These are phyloP conservation scores for Daldinia sp. DNA, from an alignment of 2,329 filamentous ascomycete genomes.

Conservation along the genomic window DNA sequence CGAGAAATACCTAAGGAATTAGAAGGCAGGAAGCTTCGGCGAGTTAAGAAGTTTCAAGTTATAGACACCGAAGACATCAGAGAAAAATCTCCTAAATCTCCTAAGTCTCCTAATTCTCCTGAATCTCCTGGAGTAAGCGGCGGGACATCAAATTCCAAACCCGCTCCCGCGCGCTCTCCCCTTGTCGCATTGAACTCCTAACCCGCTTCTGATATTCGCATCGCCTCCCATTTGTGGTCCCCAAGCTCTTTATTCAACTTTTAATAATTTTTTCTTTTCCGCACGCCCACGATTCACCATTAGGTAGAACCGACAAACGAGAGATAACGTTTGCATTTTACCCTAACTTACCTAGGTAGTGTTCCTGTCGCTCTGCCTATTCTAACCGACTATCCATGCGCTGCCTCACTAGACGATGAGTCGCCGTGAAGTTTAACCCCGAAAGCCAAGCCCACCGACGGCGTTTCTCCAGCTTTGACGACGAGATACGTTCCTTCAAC, in stretches of 20 bases:
- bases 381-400: constrained; percentile 8
- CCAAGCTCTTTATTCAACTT: constrained; percentile 21
- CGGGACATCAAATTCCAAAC: constrained; percentile 29
- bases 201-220: constrained; percentile 32
- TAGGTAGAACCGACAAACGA: background rate
- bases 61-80: constrained; percentile 12
- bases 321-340: background rate
- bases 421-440: constrained; percentile 20
- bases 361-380: background rate
- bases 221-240: constrained; percentile 38
- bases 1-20: constrained; percentile 1
- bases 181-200: constrained; percentile 39
- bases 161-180: constrained; percentile 20
- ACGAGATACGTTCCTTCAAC: constrained; percentile 12
- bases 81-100: background rate
- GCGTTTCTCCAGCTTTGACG: constrained; percentile 11
- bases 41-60: background rate
- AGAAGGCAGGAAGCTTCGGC: constrained; percentile 16
- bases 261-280: constrained; percentile 18
- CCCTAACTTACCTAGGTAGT: background rate
- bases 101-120: background rate
- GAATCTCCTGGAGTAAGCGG: constrained; percentile 5
- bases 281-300: constrained; percentile 4
- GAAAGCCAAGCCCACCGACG: constrained; percentile 23
- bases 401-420: constrained; percentile 16